A percentile compares a stretch with the other conserved stretches of the same genome.
phyloP scores from a whole-genome alignment of 768 basidiomycete genomes.

The Nidularia pulvinata region DNA sequence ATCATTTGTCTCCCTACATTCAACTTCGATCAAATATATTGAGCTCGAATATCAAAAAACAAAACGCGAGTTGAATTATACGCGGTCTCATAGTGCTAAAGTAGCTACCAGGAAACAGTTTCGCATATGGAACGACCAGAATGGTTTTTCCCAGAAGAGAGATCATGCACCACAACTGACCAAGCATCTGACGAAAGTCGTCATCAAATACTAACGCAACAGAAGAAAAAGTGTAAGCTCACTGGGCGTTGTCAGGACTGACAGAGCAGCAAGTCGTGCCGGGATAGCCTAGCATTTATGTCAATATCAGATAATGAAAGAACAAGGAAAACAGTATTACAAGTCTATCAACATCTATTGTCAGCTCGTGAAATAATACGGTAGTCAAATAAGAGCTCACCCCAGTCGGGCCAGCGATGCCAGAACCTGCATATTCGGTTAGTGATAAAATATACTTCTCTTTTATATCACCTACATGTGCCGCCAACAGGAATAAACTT shows the following conservation, averaged over 20 bases:
- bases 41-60: no score
- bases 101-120: no score
- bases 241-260: constrained; percentile 15
- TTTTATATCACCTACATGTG: constrained; percentile 5
- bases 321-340: no score
- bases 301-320: background rate
- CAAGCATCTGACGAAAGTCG: background rate
- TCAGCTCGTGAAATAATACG: background rate
- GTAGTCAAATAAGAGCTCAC: constrained; percentile 4
- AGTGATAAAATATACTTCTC: background rate
- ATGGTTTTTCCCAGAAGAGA: no score
- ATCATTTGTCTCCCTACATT: no score
- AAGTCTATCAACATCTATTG: no score
- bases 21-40: no score
- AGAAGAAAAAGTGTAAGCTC: background rate
- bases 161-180: no score
- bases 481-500: constrained; percentile 11
- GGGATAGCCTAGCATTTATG: constrained; percentile 9
- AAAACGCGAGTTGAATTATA: no score
- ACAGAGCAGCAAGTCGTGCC: constrained; percentile 18
- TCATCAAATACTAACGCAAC: no score
- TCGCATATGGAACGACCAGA: no score
- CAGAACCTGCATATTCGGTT: constrained; percentile 4
- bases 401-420: constrained; percentile 7
- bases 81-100: no score